Evolutionary conservation across 2,329 filamentous ascomycete species (phyloP).

Genomic region (Microdochium nivale): DNA sequence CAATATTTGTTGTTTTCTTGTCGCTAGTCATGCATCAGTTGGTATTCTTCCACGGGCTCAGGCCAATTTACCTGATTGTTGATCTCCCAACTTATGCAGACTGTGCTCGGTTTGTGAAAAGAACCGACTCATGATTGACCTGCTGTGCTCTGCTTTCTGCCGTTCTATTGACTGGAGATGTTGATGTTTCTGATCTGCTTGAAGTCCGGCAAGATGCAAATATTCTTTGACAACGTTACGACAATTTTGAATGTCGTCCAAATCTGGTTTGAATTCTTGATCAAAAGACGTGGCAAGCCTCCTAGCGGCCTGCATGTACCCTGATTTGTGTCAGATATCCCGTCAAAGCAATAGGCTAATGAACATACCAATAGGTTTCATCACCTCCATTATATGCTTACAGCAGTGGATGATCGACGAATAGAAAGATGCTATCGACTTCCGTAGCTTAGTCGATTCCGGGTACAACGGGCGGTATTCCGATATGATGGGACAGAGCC

Average conservation of each 20-base stretch:
- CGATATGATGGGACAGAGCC: conserved; percentile 23
- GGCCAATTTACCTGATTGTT: conserved; percentile 1
- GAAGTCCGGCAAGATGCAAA: conserved; percentile 14
- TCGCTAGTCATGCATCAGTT: not conserved
- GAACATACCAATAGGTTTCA: conserved; percentile 16
- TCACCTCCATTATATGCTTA: conserved; percentile 17
- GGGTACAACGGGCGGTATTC: conserved; percentile 27
- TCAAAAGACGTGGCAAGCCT: conserved; percentile 18
- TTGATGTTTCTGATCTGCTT: conserved; percentile 12
- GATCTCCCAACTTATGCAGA: conserved; percentile 1
- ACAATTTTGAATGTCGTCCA: conserved; percentile 8
- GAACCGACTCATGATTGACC: conserved; percentile 2
- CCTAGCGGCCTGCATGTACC: conserved; percentile 10
- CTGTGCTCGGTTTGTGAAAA: not conserved
- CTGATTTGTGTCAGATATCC: conserved; percentile 6
- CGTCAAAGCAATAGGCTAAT: not conserved
- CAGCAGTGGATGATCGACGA: conserved; percentile 25
- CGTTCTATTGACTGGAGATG: conserved; percentile 10
- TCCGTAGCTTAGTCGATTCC: conserved; percentile 20
- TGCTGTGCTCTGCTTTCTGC: conserved; percentile 5
- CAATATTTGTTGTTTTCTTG: conserved; percentile 14
- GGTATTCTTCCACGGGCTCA: not conserved
- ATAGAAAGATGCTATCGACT: conserved; percentile 23
- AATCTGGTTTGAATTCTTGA: conserved; percentile 16
- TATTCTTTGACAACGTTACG: conserved; percentile 14